Evolutionary conservation across 768 basidiomycete genomes (phyloP).

Genomic region (Psilocybe cubensis): DNA sequence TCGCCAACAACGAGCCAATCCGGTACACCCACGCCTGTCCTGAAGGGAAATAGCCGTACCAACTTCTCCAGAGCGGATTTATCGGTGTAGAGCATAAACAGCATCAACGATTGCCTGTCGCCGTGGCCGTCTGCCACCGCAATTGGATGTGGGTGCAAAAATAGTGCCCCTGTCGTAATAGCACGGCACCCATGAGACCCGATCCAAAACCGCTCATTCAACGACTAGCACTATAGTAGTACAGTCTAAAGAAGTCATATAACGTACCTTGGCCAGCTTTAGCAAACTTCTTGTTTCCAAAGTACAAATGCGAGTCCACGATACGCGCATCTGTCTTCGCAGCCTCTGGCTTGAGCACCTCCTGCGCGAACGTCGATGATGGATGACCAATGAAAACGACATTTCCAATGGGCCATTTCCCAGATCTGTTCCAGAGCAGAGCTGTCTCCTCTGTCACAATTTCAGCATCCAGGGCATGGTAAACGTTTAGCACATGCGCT

Average conservation of each 20-base stretch:
- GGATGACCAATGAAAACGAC: constrained; percentile 60
- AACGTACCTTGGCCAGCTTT: constrained; percentile 34
- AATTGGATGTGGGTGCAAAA: constrained; percentile 68
- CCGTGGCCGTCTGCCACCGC: no score
- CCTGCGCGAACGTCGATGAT: constrained; percentile 33
- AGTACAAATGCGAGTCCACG: constrained; percentile 24
- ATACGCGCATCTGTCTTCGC: constrained; percentile 35
- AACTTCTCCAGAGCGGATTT: constrained; percentile 65
- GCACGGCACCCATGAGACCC: not conserved
- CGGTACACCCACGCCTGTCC: constrained; percentile 77
- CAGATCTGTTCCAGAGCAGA: constrained; percentile 18
- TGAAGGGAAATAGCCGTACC: constrained; percentile 76
- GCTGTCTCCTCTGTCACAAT: constrained; percentile 53
- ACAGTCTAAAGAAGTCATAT: not conserved
- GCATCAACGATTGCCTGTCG: constrained; percentile 26
- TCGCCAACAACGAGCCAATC: constrained; percentile 75
- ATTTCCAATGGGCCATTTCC: constrained; percentile 44
- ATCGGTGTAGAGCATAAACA: constrained; percentile 69
- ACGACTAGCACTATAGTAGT: no score
- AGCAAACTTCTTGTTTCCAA: constrained; percentile 30
- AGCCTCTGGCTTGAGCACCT: constrained; percentile 31
- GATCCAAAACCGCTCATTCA: constrained; percentile 15
- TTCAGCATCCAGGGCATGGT: constrained; percentile 71
- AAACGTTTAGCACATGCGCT: constrained; percentile 66
- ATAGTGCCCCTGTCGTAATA: constrained; percentile 48